Base-by-base conservation (phyloP, 2,329 filamentous ascomycete species). In the Colletotrichum tofieldiae region DNA sequence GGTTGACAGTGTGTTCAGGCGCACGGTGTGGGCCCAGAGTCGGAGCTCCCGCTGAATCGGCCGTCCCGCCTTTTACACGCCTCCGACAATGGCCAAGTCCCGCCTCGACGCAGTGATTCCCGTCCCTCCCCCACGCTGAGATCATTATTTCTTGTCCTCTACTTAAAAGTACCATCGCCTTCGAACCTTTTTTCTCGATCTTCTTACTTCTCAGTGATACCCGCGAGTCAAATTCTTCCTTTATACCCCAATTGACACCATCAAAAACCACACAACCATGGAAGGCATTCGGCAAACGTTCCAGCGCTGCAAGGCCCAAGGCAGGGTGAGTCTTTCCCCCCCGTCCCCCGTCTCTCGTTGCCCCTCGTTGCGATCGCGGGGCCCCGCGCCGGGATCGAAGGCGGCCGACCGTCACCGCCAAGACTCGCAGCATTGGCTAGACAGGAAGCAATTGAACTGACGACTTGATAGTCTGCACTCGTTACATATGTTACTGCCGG, bases 401-500 rank as follows among this genome's bases (percentile, higher is more conserved):
- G 23, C 39, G 20, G 59, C 32, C 32, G 29, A 23, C 20, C n/a
- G 29, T 62, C 37, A 65, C 41, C 62, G 56, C 55, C 60, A 32
- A 47, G 55, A 61, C 11, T n/a, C 29, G 37, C 32, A 5, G 26
- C 18, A n/a, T 52, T 51, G 23, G 20, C 18, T 47, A 52, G 20
- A 37, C 26, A 59, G 29, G 37, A 60, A 60, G 29, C 32, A 52
- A 23, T 61, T 41, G 5, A 26, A 56, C 71, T 63, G 23, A 59
- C 29, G 16, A n/a, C 43, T 18, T 6, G 79, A 75, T 81, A 96
- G 89, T 87, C 94, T 76, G 96, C 96, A 62, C 89, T 99, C 74
- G 94, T 99, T 75, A 95, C 95, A 37, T 99, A 99, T 87, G 94
- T 98, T 80, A 99, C 96, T 35, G 95, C 96, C 71, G 96, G 96